Evolutionary conservation across 441 rosid genomes (phyloP).

Genomic region (Raphanus hybrid): DNA sequence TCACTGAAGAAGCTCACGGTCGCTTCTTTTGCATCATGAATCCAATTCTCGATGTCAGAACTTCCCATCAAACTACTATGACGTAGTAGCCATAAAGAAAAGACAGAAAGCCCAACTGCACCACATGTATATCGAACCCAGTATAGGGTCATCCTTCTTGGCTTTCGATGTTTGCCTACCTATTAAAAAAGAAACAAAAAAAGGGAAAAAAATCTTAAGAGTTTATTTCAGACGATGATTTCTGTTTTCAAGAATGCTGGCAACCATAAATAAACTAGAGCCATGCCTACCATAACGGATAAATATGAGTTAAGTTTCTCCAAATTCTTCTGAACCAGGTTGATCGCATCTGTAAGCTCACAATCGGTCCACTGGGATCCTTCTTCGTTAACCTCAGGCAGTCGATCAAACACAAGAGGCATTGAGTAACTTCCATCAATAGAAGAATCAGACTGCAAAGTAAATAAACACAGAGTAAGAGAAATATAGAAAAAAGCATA

Average conservation of each 20-base stretch:
- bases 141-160: slow-evolving; percentile 66
- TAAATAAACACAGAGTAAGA: too few species aligned
- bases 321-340: slow-evolving; percentile 67
- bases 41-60: slow-evolving; percentile 91
- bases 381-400: slow-evolving; percentile 66
- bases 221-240: not conserved
- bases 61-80: slow-evolving; percentile 97
- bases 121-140: slow-evolving; percentile 90
- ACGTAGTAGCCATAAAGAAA: slow-evolving; percentile 80
- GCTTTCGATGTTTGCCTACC: slow-evolving; percentile 85
- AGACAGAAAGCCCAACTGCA: slow-evolving; percentile 76
- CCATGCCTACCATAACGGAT: slow-evolving; percentile 60
- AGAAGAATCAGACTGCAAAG: slow-evolving; percentile 63
- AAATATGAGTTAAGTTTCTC: slow-evolving; percentile 69
- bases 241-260: not conserved
- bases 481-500: too few species aligned
- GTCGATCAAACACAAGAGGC: slow-evolving; percentile 69
- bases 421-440: slow-evolving; percentile 64
- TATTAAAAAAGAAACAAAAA: slow-evolving; percentile 34
- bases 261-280: slow-evolving; percentile 25
- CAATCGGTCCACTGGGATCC: slow-evolving; percentile 78
- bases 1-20: slow-evolving; percentile 70
- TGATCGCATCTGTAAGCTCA: slow-evolving; percentile 75
- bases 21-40: slow-evolving; percentile 76
- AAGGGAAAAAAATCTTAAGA: not conserved